Base-by-base conservation (phyloP, 148 eudicot species). In the Tetragonia tetragonoides region DNA sequence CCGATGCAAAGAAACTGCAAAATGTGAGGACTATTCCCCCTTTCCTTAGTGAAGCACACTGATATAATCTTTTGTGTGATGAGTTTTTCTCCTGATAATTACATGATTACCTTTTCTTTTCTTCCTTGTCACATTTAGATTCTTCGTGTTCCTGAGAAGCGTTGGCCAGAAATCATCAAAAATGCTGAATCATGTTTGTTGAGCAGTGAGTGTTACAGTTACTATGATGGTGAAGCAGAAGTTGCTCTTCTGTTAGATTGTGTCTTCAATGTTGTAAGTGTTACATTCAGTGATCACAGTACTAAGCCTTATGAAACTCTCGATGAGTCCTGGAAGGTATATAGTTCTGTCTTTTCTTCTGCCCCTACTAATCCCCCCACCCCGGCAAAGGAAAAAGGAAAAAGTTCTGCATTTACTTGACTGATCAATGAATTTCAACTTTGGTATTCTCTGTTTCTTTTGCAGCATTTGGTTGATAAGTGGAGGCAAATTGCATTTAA, bases 171-270 rank as follows among this genome's bases (percentile, higher is more conserved):
- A 60, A 86, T 84, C 28, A 74, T 83, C 18, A 77, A 78, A 41
- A 89, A 92, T 59, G 97, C 97, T 56, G 79, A 53, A 20, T 78
- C 80, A n/a, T 92, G 97, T 76, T 62, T 51, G 72, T 66, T 89
- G 28, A 85, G 76, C 69, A 69, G 77, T 23, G 82, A 83, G 75
- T 51, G 53, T 18, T 87, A 76, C 73, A 1, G 46, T 49, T 88
- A 88, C 80, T 68, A 23, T 24, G 75, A 79, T 67, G 75, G 78
- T 24, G 82, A 46, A 46, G 64, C 74, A 72, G 79, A 81, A 17
- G 39, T 75, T 62, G 80, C 62, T 64, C 83, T 92, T 46, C 42
- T 79, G n/a, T 82, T 92, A 75, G 82, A 90, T 75, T 82, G 88
- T 44, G 78, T 85, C 44, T 83, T 66, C 76, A 70, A 81, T 53